Base-by-base conservation (phyloP, 345 rosid genomes). In the Bretschneidera sinensis region DNA sequence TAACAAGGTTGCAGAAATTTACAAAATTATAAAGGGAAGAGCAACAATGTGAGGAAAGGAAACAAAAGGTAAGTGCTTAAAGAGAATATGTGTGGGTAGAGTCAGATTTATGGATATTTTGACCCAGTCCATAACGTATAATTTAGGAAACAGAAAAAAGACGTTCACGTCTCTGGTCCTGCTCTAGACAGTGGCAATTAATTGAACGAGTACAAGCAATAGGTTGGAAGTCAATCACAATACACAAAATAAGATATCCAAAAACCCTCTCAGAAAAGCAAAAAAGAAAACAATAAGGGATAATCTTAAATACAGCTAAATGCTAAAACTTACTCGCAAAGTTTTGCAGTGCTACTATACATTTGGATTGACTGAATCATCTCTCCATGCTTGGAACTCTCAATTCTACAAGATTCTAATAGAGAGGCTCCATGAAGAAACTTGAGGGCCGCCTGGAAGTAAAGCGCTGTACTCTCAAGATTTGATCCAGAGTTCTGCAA, bases 401-500 rank as follows among this genome's bases (percentile, higher is more conserved):
- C 91, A 39, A 59, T 75, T 72, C 82, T 78, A 71, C 87, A 65
- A 67, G 83, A 75, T 80, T 95, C 99, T 57, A 83, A 62, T 34
- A 91, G 63, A 63, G 84, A 87, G 34, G 98, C 94, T 62, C 87
- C 91, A 54, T 81, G 85, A 61, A 95, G 99, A 78, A 95, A 95
- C 80, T 95, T 85, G 64, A 95, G 85, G 74, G 85, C 85, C 45
- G 99, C 97, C 81, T 91, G 86, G 75, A 95, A 95, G 85, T 95
- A 95, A 59, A 91, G 74, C 64, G 72, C 87, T n/a, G 80, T 82
- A 56, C 83, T 73, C 63, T 91, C 99, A 64, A 60, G 64, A 72
- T 57, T 71, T 20, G 83, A 77, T 21, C 87, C 89, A 35, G 88
- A 55, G 67, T 59, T 74, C 99, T 88, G 86, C 74, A 71, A 60